Conservation (phyloP, 1,139 yeast species). For the Diutina mesorugosa region DNA sequence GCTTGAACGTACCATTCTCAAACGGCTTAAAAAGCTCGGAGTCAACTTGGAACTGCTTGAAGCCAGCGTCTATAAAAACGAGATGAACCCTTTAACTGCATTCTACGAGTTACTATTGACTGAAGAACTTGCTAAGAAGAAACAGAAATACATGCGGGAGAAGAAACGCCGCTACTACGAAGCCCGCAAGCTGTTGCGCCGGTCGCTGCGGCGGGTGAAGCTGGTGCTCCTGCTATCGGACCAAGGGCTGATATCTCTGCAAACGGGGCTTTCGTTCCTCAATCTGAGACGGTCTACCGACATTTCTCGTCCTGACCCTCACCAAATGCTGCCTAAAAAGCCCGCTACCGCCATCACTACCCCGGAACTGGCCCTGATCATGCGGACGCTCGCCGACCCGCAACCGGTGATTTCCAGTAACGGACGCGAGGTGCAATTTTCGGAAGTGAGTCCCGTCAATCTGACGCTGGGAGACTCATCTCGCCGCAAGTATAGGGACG, state of each 20-base stretch:
- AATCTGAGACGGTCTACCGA: background rate
- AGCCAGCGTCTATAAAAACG: slow-evolving; percentile 43
- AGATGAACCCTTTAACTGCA: slow-evolving; percentile 75
- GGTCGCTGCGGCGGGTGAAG: slow-evolving; percentile 39
- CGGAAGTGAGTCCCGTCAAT: background rate
- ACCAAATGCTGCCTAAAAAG: background rate
- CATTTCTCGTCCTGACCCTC: background rate
- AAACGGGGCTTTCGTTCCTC: background rate
- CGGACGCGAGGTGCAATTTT: background rate
- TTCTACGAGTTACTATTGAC: slow-evolving; percentile 69
- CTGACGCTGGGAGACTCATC: background rate
- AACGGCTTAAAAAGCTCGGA: slow-evolving; percentile 51
- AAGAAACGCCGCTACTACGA: slow-evolving; percentile 19
- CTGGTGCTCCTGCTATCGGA: slow-evolving; percentile 25
- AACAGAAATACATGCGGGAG: slow-evolving; percentile 20
- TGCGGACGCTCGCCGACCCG: background rate
- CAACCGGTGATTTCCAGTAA: background rate
- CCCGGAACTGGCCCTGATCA: background rate
- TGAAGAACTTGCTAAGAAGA: slow-evolving; percentile 34
- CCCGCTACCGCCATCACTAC: background rate
- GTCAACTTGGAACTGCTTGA: slow-evolving; percentile 55
- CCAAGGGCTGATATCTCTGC: slow-evolving; percentile 5
- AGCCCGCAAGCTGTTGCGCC: slow-evolving; percentile 27
- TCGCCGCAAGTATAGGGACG: background rate
- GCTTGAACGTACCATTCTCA: slow-evolving; percentile 52